A percentile compares a stretch with the other conserved stretches of the same genome.
phyloP scores from a whole-genome alignment of 176 grass and related monocot genomes.

The Poa annua region DNA sequence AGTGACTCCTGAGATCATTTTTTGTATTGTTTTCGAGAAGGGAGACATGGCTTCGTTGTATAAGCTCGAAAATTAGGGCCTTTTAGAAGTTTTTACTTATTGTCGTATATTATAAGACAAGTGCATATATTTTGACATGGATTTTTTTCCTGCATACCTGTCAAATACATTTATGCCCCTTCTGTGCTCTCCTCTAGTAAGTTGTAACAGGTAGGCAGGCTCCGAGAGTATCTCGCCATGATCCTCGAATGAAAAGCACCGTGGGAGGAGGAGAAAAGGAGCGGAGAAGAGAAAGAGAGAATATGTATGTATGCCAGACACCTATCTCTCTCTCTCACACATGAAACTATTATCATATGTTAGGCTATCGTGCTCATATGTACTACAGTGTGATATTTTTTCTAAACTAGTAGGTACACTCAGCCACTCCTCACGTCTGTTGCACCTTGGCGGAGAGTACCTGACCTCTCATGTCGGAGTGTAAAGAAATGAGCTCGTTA shows the following conservation, averaged over 20 bases:
- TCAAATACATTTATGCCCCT: not conserved
- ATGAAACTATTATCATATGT: constrained; percentile 60
- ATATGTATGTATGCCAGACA: constrained; percentile 36
- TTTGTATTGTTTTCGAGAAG: too few relatives aligned
- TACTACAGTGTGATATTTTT: constrained; percentile 36
- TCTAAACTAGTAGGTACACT: constrained; percentile 39
- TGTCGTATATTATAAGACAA: not conserved
- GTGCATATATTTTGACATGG: not conserved
- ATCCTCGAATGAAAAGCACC: constrained; percentile 62
- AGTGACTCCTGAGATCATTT: not conserved
- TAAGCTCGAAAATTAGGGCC: too few relatives aligned
- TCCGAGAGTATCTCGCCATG: constrained; percentile 32
- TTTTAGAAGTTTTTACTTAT: constrained; percentile 15
- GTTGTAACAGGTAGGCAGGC: constrained; percentile 25
- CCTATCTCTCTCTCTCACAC: not conserved
- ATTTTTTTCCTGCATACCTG: not conserved
- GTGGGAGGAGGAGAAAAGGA: constrained; percentile 17
- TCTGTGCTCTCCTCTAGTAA: constrained; percentile 23
- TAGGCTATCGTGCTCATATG: constrained; percentile 43
- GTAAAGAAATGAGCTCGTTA: not conserved
- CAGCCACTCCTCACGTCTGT: constrained; percentile 14
- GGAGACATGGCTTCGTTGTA: too few relatives aligned
- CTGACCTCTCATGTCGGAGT: constrained; percentile 18
- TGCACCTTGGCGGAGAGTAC: constrained; percentile 24
- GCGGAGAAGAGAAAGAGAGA: constrained; percentile 33